Evolutionary conservation across 192 early-diverging fungal species (phyloP), one percentile per base, ranked within the genome.

Genomic region (Paraglomus occultum): DNA sequence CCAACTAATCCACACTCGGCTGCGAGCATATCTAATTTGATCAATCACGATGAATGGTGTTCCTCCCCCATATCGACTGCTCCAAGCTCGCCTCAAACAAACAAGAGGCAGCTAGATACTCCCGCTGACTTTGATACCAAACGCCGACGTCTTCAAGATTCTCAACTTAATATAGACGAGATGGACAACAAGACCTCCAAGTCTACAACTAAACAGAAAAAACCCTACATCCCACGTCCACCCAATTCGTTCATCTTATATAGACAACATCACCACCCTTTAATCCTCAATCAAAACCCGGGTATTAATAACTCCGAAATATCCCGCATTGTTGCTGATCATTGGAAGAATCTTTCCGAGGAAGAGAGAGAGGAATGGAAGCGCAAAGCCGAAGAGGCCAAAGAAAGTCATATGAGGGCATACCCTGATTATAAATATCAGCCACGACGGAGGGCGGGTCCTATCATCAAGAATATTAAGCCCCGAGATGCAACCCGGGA

Each of bases 341-440:
- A 70, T 70, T 70, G 67, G 67, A 53, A 47, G 49, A 70, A 59
- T 15, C 42, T 70, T 40, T 17, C 22, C 18, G 55, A 70, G 38
- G 43, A 59, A 49, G 67, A 70, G 31, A 70, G 49, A 70, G 44
- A 48, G 8, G 55, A 70, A 54, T 70, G 67, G 67, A 70, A 70
- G 42, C 63, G 55, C n/a, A 70, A 70, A 47, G 67, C 67, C 0
- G 67, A 70, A n/a, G 67, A 70, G 49, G 67, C 67, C 4, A 70
- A 70, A 22, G 53, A 70, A 59, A 42, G 42, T 59, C 67, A 70
- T 39, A 70, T 70, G 67, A 70, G 59, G 38, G 67, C 55, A 47
- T 70, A 49, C 40, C 67, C 67, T 38, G 67, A 70, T 47, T 70
- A 70, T 48, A 70, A 70, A 50, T 70, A 70, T 70, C 67, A 70